Base-by-base conservation (phyloP, 2,329 filamentous ascomycete genomes). In the Colletotrichum sp. region DNA sequence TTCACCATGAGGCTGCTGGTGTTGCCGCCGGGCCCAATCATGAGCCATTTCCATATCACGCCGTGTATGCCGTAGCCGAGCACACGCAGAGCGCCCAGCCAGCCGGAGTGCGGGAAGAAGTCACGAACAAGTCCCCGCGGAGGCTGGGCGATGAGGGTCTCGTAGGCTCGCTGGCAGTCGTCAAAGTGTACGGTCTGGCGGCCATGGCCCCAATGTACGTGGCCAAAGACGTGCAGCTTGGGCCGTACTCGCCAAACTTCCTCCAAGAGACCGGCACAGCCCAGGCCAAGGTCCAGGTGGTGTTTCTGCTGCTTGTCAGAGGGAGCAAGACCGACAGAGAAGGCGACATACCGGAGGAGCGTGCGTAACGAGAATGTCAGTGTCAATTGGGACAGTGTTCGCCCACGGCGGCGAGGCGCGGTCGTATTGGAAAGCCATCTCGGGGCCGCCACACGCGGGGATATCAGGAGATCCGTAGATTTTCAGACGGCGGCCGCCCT, bases 381-480 rank as follows among this genome's bases (percentile, higher is more conserved):
- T 93, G 79, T 94, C 91, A 2, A 87, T 84, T 0, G 95, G 95
- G 7, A 98, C 87, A 24, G 91, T 93, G 77, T 91, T 90, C 5
- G 89, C 88, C 95, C 95, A 98, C 1, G 94, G 93, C 80, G 95
- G 91, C 24, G 88, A 84, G 2, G 88, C 87, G 30, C 90, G 85
- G 8, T 89, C 86, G 81, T 98, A 97, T 82, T 96, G 95, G 80
- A 97, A 98, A 80, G 91, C 95, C 86, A 95, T 93, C 28, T 93
- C 90, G 12, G 87, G 85, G 57, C 92, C 92, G n/a, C 95, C 94
- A 81, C 95, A 94, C 69, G 89, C 87, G 2, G 96, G 96, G 79
- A 98, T 93, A 80, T 96, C 93, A 2, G 95, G 95, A 0, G 93
- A 93, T 12, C 96, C 96, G 85, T 95, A 98, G 76, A 99, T 86